These are phyloP conservation scores for Alternaria arbusti DNA, from an alignment of 2,329 filamentous ascomycete species.

Conservation along the genomic window DNA sequence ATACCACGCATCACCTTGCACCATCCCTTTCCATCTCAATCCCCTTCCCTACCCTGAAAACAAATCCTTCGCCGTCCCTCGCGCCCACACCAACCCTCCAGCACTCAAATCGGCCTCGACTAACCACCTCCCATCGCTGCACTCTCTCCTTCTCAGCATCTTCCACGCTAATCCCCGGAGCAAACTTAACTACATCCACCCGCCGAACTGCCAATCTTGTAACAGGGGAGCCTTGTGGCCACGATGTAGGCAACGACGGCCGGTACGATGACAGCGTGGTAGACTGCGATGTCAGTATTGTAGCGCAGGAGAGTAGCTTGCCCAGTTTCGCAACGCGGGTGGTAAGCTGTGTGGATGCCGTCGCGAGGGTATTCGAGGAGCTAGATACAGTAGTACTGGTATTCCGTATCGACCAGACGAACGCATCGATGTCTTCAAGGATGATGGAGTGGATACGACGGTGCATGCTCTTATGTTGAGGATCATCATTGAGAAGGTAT, in stretches of 20 bases:
- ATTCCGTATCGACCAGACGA: conserved; percentile 39
- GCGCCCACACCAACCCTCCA: conserved; percentile 32
- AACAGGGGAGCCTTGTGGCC: conserved; percentile 30
- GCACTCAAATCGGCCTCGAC: conserved; percentile 44
- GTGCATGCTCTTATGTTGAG: conserved; percentile 56
- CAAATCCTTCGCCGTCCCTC: conserved; percentile 28
- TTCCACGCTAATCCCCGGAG: conserved; percentile 45
- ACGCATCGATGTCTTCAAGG: conserved; percentile 62
- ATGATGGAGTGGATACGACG: conserved; percentile 58
- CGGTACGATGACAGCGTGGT: conserved; percentile 13
- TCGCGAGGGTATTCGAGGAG: conserved; percentile 9
- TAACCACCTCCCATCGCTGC: conserved; percentile 47
- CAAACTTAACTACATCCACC: conserved; percentile 46
- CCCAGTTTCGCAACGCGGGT: conserved; percentile 13
- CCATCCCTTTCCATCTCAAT: conserved; percentile 18
- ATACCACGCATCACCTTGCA: neutral
- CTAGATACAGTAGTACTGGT: neutral
- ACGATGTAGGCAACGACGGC: conserved; percentile 35
- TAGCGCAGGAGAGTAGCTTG: conserved; percentile 15
- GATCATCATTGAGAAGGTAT: conserved; percentile 58
- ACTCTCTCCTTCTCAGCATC: conserved; percentile 46
- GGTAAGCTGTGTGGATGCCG: conserved; percentile 26
- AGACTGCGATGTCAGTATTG: conserved; percentile 24
- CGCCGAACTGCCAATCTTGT: conserved; percentile 45
- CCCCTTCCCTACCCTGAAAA: conserved; percentile 33